Conservation (phyloP, 2,329 filamentous ascomycete species). For the Shiraia sp. region DNA sequence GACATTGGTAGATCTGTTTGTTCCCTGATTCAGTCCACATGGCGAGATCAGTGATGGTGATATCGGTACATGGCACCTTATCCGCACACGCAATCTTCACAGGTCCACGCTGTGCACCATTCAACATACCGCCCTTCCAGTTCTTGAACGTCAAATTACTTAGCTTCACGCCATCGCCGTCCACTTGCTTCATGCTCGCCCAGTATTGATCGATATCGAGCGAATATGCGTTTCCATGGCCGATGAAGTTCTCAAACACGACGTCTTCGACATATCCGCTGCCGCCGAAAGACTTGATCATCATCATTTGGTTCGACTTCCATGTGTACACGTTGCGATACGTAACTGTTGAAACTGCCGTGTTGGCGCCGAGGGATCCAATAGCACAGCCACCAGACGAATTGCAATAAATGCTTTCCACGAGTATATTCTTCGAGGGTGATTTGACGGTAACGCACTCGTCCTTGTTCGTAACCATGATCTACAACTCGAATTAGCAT, state of each 20-base stretch:
- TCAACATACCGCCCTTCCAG: constrained; percentile 59
- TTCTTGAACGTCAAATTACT: constrained; percentile 58
- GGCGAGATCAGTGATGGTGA: constrained; percentile 55
- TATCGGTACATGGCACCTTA: constrained; percentile 56
- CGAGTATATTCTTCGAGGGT: constrained; percentile 56
- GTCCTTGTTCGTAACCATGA: constrained; percentile 66
- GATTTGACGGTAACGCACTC: constrained; percentile 63
- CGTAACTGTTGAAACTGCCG: constrained; percentile 55
- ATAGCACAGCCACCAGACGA: constrained; percentile 64
- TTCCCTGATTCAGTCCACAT: constrained; percentile 58
- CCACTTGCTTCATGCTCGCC: constrained; percentile 47
- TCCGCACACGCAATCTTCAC: constrained; percentile 58
- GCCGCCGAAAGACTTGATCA: constrained; percentile 66
- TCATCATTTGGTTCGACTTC: constrained; percentile 65
- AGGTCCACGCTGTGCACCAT: constrained; percentile 57
- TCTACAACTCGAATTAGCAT: constrained; percentile 13
- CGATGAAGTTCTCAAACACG: constrained; percentile 62
- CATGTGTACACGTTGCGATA: constrained; percentile 64
- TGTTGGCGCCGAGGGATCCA: constrained; percentile 57
- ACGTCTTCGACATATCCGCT: constrained; percentile 57
- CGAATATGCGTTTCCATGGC: constrained; percentile 62
- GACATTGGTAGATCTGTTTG: constrained; percentile 51
- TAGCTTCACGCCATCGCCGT: constrained; percentile 58
- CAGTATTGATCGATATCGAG: constrained; percentile 61
- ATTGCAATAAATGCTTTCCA: constrained; percentile 66